Evolutionary conservation across 2,329 filamentous ascomycete species (phyloP), one percentile per base, ranked within the genome.

Genomic region (Cryphonectria japonica): DNA sequence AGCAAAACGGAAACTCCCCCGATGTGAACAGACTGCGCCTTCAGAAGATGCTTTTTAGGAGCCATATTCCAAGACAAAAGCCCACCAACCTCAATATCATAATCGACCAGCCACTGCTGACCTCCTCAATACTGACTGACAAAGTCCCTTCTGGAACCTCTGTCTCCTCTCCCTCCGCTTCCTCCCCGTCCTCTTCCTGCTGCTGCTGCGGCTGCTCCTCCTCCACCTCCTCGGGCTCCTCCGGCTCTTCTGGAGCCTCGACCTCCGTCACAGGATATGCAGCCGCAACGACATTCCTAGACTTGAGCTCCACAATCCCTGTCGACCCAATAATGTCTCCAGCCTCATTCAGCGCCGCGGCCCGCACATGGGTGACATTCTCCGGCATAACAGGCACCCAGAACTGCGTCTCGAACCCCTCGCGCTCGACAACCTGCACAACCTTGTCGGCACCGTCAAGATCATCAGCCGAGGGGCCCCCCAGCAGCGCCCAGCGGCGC

Each of bases 311-410:
- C 7, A 73, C 64, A 26, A 74, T 66, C 7, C 70, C 62, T 19
- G 73, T 72, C 19, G 72, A 73, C 6, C 72, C 73, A 0, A 74
- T 66, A 26, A 73, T 64, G 26, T 66, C 70, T 6, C 68, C 54
- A 41, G 69, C 50, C n/a, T 16, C 62, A 34, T 74, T 71, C 14
- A 74, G 37, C 4, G 72, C 72, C 22, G 72, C 73, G 1, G 69
- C 73, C 11, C 73, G 70, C 7, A 72, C 46, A 46, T 73, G 71
- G 32, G 61, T 67, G 6, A 62, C 19, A 22, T 69, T 16, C 2
- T 59, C 66, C 1, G 61, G 66, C n/a, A n/a, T 34, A 8, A 34
- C 7, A 13, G 61, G 61, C 7, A 68, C 22, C 62, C 39, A 65
- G 41, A 65, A 65, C 26, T 65, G 41, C 26, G 66, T 68, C 54